These are phyloP conservation scores for Crepidotus variabilis DNA, from an alignment of 768 basidiomycete species.

Conservation along the genomic window DNA sequence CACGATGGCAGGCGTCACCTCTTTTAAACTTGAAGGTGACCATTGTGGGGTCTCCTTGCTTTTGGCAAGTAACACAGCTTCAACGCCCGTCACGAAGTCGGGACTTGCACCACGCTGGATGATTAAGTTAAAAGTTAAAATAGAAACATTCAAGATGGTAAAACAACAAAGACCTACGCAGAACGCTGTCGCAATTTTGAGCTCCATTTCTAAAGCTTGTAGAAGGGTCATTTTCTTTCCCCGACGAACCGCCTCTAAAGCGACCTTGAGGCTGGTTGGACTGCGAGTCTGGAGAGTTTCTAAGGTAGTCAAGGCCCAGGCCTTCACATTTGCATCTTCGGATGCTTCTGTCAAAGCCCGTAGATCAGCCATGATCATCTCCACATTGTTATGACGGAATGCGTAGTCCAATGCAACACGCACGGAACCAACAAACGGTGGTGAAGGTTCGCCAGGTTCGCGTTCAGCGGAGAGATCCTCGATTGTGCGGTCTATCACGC, in stretches of 20 bases:
- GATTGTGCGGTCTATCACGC: conserved; percentile 51
- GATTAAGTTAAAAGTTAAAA: conserved; percentile 13
- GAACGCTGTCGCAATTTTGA: conserved; percentile 84
- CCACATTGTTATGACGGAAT: conserved; percentile 70
- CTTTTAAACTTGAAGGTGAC: conserved; percentile 60
- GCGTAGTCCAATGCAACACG: conserved; percentile 79
- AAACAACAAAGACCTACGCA: conserved; percentile 56
- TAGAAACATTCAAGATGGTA: conserved; percentile 8
- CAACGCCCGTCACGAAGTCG: conserved; percentile 85
- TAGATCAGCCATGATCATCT: conserved; percentile 63
- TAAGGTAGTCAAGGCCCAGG: conserved; percentile 77
- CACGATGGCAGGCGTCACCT: conserved; percentile 57
- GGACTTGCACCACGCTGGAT: conserved; percentile 67
- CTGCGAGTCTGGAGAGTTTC: conserved; percentile 63
- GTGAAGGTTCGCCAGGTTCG: conserved; percentile 48
- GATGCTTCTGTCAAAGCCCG: conserved; percentile 31
- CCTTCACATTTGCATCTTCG: conserved; percentile 42
- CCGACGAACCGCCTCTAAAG: conserved; percentile 72
- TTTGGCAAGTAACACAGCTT: conserved; percentile 52
- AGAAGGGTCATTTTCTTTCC: conserved; percentile 63
- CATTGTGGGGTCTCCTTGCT: conserved; percentile 56
- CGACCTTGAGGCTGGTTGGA: conserved; percentile 90
- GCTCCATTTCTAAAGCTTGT: conserved; percentile 77
- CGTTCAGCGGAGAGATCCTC: conserved; percentile 72
- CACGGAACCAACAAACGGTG: conserved; percentile 53